phyloP scores from a whole-genome alignment of 768 basidiomycete genomes.

The Podaxis mareebaensis region DNA sequence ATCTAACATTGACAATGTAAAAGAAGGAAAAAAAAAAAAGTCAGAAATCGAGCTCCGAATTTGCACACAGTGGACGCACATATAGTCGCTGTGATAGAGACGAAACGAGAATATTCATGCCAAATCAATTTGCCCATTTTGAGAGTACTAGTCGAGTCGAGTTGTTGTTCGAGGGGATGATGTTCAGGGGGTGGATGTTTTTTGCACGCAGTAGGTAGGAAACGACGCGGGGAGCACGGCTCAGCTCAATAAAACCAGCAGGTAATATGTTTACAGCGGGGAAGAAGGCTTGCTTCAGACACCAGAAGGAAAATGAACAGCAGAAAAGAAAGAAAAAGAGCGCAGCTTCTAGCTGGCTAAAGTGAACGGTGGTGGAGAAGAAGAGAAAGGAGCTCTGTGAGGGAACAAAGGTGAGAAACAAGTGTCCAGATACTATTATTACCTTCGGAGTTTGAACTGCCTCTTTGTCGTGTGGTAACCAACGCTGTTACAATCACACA shows the following conservation, averaged over 20 bases:
- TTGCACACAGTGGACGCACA: conserved; percentile 51
- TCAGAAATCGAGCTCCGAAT: conserved; percentile 6
- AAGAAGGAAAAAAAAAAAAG: not conserved
- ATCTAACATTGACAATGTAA: conserved; percentile 40
- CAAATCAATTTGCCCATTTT: conserved; percentile 81
- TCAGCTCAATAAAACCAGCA: conserved; percentile 10
- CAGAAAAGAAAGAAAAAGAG: conserved; percentile 25
- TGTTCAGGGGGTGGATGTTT: conserved; percentile 23
- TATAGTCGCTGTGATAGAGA: conserved; percentile 66
- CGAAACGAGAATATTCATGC: conserved; percentile 73
- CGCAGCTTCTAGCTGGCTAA: conserved; percentile 36
- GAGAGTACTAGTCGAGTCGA: conserved; percentile 15
- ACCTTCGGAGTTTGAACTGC: conserved; percentile 24
- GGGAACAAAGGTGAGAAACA: conserved; percentile 22
- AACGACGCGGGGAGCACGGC: conserved; percentile 13
- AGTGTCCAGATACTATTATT: not conserved
- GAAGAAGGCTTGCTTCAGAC: conserved; percentile 24
- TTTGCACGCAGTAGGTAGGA: conserved; percentile 23
- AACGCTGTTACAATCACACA: conserved; percentile 17
- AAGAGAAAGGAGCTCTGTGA: conserved; percentile 19
- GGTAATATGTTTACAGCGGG: not conserved
- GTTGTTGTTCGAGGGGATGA: conserved; percentile 17
- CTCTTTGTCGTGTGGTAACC: conserved; percentile 12
- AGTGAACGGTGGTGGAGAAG: conserved; percentile 21
- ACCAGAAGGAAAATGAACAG: conserved; percentile 8